Base-by-base conservation (phyloP, 129 eudicot genomes). In the Apium graveolens region DNA sequence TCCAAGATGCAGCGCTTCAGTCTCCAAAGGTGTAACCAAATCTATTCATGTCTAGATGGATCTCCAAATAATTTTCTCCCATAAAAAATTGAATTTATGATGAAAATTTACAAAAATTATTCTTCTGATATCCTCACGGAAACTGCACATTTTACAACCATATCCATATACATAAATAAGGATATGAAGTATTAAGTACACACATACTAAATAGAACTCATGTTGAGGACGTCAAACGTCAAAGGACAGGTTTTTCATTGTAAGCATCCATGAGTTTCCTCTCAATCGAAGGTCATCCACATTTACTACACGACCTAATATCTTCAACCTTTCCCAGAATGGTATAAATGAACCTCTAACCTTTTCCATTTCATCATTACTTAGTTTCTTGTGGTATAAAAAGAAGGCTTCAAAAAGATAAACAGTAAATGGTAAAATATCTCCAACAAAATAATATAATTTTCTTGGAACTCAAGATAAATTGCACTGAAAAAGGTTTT, bases 201-300 rank as follows among this genome's bases (percentile, higher is more conserved):
- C 75, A 86, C 88, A 85, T 77, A 91, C 98, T 83, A 79, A 81
- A 84, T 88, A 94, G 80, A 96, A 96, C 37, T 96, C 97, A 80
- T 96, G 99, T 72, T 96, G 99, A 39, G 99, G 99, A 45, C 99
- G 97, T 60, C 97, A 96, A 76, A 96, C 97, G 72, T 96, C 99
- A 51, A 92, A 92, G n/a, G n/a, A n/a, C n/a, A n/a, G n/a, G n/a
- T n/a, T n/a, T n/a, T n/a, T n/a, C n/a, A n/a, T n/a, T n/a, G 84
- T 96, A 96, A 55, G 99, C 97, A 65, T 89, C 86, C 91, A 94
- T 91, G 65, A 94, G 90, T 84, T 91, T 94, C 81, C 95, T 88
- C 82, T 94, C 98, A 91, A 31, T 55, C 86, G 97, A 84, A 94
- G 97, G 76, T 91, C 98, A 11, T 94, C 98, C 44, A 90, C 91